Evolutionary conservation across 805 yeast species (phyloP), one percentile per base, ranked within the genome.

Genomic region (Schwanniomyces sp.): DNA sequence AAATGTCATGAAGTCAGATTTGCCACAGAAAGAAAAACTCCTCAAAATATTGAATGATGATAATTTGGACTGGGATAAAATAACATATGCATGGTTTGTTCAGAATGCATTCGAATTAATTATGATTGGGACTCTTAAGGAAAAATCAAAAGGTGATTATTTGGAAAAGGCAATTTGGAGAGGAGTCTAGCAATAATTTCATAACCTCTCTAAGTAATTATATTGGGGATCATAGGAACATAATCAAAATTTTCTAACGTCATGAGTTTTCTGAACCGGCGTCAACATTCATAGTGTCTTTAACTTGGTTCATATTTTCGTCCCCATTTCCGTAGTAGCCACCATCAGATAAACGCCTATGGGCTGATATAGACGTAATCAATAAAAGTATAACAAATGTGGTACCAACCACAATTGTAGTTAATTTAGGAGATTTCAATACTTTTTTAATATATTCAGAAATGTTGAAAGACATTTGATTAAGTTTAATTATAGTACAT

Each of bases 161-260:
- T 70, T 88, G 37, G 92, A 88, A 55, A 88, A 86, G 57, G 72
- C 82, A 12, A 63, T 82, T 5, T 88, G 94, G 94, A 84, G 76
- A 56, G 88, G 82, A 26, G 62, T 86, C 12, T 84, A 61, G 36
- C 30, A 12, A 37, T 16, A 17, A 18, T 25, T 39, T n/a, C 34
- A 3, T 27, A 26, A 17, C 16, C 10, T 30, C n/a, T 12, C 14
- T 12, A 11, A 30, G 7, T 10, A 29, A 21, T 3, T 21, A 21
- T 21, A 21, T 21, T 21, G 5, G 5, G 24, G 24, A 21, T 21
- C 24, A 21, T 21, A 21, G 5, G 24, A 5, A 5, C n/a, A n/a
- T n/a, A n/a, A n/a, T n/a, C n/a, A n/a, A n/a, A n/a, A n/a, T n/a
- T n/a, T n/a, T 21, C 5, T 21, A 21, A 21, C 3, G 5, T 21